Evolutionary conservation across 257 asterid species (phyloP), one percentile per base, ranked within the genome.

Genomic region (Prunella vulgaris): DNA sequence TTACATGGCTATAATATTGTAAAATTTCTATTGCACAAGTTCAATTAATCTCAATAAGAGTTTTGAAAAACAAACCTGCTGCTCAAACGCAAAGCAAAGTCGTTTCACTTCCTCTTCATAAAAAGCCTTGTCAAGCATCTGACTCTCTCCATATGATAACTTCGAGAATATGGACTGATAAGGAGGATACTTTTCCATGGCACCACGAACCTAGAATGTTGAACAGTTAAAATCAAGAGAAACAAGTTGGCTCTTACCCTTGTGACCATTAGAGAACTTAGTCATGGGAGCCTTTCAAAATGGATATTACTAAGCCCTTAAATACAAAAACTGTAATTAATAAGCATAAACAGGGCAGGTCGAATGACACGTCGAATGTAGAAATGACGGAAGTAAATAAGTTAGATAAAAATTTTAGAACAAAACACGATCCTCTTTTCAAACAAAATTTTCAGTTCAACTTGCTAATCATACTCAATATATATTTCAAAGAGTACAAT

Each of bases 61-160:
- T 12, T 51, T 22, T 37, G 37, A 30, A 10, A 46, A 58, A 78
- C 86, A 28, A 69, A 91, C 97, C 97, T 91, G 97, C 79, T 91
- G 97, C 78, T 91, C 97, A 71, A 89, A 91, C 2, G 97, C 83
- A 70, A 91, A 73, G 84, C 97, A 89, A 61, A 91, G 96, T 10
- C 96, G 87, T 76, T 89, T 91, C 66, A 91, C 97, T 78, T 91
- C 97, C 81, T 91, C 97, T 74, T 91, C 96, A 46, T 89, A 91
- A 66, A 91, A 91, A 75, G 97, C 96, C 88, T 91, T 91, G 89
- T 91, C 97, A 21, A 91, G 96, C 82, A 91, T 83, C 79, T 91
- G 97, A 75, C 96, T 91, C 84, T 88, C 97, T 57, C 97, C 97
- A 61, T 91, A 91, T n/a, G 97, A 84, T 60, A 91, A 64, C 90